Percentiles rank a stretch among this genome's conserved stretches.
phyloP scores from a whole-genome alignment of 1,284 basidiomycete genomes.

The Sporisorium graminicola region DNA sequence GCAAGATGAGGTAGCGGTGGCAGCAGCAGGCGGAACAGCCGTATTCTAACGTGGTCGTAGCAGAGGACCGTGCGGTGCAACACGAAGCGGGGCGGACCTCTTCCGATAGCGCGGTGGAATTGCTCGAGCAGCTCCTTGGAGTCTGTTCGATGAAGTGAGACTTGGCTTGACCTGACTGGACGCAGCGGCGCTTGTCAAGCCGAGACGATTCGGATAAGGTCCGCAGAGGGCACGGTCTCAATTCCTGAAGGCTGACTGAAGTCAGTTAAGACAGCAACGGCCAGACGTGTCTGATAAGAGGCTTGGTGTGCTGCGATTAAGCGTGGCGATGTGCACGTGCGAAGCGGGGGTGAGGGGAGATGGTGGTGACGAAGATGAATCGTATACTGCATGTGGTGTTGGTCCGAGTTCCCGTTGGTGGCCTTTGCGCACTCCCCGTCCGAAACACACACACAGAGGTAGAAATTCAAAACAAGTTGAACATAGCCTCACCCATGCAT shows the following conservation, averaged over 20 bases:
- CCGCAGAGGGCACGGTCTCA: neutral
- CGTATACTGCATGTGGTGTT: neutral
- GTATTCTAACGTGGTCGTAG: neutral
- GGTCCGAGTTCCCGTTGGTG: constrained; percentile 8
- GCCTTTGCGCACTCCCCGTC: constrained; percentile 7
- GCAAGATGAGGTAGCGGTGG: neutral
- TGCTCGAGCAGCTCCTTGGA: neutral
- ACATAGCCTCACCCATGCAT: too few species aligned
- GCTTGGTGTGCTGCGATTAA: neutral
- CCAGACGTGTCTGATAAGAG: neutral
- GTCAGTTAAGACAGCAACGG: neutral
- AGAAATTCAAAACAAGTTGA: constrained; percentile 21
- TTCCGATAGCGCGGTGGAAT: neutral
- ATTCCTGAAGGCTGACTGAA: neutral
- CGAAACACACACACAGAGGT: neutral
- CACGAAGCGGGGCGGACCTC: neutral
- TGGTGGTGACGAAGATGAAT: neutral
- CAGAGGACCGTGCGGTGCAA: constrained; percentile 8
- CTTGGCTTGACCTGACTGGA: neutral
- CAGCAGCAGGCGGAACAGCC: neutral
- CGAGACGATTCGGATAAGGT: constrained; percentile 1
- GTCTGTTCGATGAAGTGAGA: neutral
- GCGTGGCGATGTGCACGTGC: neutral
- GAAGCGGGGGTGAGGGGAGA: neutral
- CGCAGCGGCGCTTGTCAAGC: constrained; percentile 4